Conservation (phyloP, 331 rosid species). For the Acacia concinna region DNA sequence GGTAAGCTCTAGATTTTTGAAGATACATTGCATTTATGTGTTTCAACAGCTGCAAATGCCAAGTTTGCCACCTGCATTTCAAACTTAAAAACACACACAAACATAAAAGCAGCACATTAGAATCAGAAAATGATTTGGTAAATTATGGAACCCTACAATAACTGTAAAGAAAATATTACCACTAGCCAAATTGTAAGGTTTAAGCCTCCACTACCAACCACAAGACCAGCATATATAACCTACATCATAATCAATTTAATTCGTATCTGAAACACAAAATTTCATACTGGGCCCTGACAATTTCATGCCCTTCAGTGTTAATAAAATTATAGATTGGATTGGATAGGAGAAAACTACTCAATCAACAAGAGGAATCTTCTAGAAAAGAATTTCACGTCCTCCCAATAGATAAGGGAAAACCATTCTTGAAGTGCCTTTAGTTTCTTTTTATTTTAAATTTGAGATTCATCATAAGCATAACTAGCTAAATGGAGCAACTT, state of each 20-base stretch:
- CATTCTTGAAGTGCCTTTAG: too few relatives aligned
- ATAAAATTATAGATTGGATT: not conserved
- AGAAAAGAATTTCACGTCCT: not conserved
- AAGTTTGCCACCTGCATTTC: slow-evolving; percentile 66
- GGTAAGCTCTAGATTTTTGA: slow-evolving; percentile 68
- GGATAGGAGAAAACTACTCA: not conserved
- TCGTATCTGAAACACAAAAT: not conserved
- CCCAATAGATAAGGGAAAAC: not conserved
- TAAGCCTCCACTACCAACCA: slow-evolving; percentile 77
- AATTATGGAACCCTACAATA: not conserved
- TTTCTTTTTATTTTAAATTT: too few relatives aligned
- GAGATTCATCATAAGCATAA: not conserved
- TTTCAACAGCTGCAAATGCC: slow-evolving; percentile 74
- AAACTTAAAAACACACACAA: not conserved
- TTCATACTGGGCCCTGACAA: slow-evolving; percentile 73
- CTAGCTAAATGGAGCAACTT: not conserved
- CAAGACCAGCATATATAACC: slow-evolving; percentile 78
- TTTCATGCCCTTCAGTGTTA: not conserved
- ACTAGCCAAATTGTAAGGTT: slow-evolving; percentile 82
- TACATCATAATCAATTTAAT: slow-evolving; percentile 32
- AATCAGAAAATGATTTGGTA: slow-evolving; percentile 5
- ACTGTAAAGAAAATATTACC: slow-evolving; percentile 47
- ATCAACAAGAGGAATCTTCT: not conserved
- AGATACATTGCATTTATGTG: slow-evolving; percentile 84
- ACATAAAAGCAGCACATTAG: not conserved